Evolutionary conservation across 2,329 filamentous ascomycete species (phyloP).

Genomic region (Spiromastix sp.): DNA sequence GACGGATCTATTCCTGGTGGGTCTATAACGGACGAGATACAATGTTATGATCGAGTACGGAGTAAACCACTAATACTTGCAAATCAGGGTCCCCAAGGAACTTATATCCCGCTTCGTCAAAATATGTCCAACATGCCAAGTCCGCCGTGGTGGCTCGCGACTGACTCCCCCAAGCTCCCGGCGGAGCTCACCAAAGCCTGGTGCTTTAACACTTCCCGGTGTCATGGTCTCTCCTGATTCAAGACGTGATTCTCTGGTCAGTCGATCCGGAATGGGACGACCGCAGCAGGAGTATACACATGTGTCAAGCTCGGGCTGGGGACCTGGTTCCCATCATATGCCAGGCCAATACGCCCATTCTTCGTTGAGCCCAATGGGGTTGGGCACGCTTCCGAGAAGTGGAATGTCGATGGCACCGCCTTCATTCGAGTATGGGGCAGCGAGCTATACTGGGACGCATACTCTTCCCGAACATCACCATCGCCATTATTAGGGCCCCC

Average conservation of each 20-base stretch:
- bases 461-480: background rate
- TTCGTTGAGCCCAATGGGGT: slow-evolving; percentile 7
- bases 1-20: slow-evolving; percentile 41
- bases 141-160: slow-evolving; percentile 33
- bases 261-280: slow-evolving; percentile 18
- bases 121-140: slow-evolving; percentile 40
- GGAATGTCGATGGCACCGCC: too few relatives aligned
- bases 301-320: slow-evolving; percentile 15
- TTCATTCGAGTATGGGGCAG: too few relatives aligned
- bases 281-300: slow-evolving; percentile 13
- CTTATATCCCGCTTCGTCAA: slow-evolving; percentile 43
- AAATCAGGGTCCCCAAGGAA: slow-evolving; percentile 40
- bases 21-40: slow-evolving; percentile 5
- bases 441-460: too few relatives aligned
- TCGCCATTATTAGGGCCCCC: background rate
- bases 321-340: slow-evolving; percentile 16
- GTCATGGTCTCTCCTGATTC: slow-evolving; percentile 27
- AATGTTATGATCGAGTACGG: slow-evolving; percentile 1
- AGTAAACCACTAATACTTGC: slow-evolving; percentile 2
- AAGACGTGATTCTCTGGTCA: slow-evolving; percentile 26
- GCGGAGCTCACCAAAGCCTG: slow-evolving; percentile 27
- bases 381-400: slow-evolving; percentile 10
- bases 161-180: slow-evolving; percentile 32
- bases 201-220: slow-evolving; percentile 22
- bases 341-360: slow-evolving; percentile 12